Evolutionary conservation across 345 rosid genomes (phyloP).

Genomic region (Melaleuca alternifolia): DNA sequence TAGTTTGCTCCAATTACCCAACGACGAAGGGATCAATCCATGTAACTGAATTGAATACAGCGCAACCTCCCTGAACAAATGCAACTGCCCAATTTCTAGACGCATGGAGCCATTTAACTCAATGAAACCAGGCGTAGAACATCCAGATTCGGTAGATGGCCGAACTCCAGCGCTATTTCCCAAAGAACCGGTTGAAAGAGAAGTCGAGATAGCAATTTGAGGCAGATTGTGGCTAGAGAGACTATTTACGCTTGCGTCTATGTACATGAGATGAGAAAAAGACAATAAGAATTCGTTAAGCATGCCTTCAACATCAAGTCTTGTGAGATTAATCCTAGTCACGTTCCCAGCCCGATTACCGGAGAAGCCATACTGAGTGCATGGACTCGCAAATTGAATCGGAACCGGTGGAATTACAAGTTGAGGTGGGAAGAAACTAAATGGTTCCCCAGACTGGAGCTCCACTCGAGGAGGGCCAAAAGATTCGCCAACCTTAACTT

Average conservation of each 20-base stretch:
- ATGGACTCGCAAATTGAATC: background rate
- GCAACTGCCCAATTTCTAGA: slow-evolving; percentile 8
- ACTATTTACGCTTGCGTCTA: slow-evolving; percentile 8
- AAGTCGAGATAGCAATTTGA: slow-evolving; percentile 2
- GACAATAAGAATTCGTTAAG: slow-evolving; percentile 6
- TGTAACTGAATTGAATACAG: slow-evolving; percentile 4
- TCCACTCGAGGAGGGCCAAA: too few relatives aligned
- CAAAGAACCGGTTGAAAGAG: background rate
- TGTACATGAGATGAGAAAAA: slow-evolving; percentile 4
- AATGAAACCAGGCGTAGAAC: background rate
- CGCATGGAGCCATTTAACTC: slow-evolving; percentile 15
- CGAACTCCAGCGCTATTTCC: slow-evolving; percentile 1
- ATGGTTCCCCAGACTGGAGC: too few relatives aligned
- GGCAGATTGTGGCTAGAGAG: slow-evolving; percentile 13
- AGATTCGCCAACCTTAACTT: too few relatives aligned
- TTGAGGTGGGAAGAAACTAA: too few relatives aligned
- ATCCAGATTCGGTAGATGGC: background rate
- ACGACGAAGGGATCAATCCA: slow-evolving; percentile 13
- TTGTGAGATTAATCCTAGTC: slow-evolving; percentile 3
- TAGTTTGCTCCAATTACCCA: background rate
- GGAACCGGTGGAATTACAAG: too few relatives aligned
- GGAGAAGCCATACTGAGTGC: slow-evolving; percentile 7
- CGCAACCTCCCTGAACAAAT: slow-evolving; percentile 2
- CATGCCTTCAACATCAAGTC: background rate
- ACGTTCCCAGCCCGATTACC: slow-evolving; percentile 3